Conservation (phyloP, 768 basidiomycete species). For the Rhodosporidiobolus sp. region DNA sequence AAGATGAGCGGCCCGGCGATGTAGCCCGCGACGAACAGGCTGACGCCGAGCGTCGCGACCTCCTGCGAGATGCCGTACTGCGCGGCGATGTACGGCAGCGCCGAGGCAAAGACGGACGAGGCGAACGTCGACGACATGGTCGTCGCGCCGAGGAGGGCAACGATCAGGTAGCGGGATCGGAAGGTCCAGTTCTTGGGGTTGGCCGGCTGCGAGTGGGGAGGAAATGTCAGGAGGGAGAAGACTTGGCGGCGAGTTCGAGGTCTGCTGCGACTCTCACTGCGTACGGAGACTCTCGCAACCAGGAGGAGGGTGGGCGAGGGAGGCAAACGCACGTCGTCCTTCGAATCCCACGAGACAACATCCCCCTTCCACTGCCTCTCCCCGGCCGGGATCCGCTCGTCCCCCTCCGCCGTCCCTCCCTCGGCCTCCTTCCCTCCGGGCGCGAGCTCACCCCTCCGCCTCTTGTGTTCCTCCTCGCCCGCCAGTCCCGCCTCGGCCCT, state of each 20-base stretch:
- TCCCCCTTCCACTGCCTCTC: constrained; percentile 40
- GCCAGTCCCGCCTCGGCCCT: too few species aligned
- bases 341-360: constrained; percentile 42
- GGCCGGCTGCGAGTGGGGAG: too few species aligned
- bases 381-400: constrained; percentile 8
- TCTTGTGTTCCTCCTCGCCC: background rate
- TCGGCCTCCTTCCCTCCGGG: background rate
- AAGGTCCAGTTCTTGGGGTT: constrained; percentile 47
- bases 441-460: background rate
- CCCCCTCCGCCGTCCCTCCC: background rate
- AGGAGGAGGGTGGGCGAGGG: background rate
- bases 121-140: constrained; percentile 49
- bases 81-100: constrained; percentile 38
- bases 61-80: constrained; percentile 45
- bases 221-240: too few species aligned
- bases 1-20: constrained; percentile 45
- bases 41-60: constrained; percentile 46
- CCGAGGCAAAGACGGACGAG: constrained; percentile 46
- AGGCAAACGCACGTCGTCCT: constrained; percentile 26
- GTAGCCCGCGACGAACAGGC: constrained; percentile 25
- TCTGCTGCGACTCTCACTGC: too few species aligned
- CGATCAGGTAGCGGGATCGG: constrained; percentile 10
- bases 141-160: constrained; percentile 45
- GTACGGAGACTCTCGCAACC: too few species aligned
- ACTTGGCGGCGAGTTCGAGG: too few species aligned